Evolutionary conservation across 352 stramenopile species (phyloP), one percentile per base, ranked within the genome.

Genomic region (Phytophthora idaei): DNA sequence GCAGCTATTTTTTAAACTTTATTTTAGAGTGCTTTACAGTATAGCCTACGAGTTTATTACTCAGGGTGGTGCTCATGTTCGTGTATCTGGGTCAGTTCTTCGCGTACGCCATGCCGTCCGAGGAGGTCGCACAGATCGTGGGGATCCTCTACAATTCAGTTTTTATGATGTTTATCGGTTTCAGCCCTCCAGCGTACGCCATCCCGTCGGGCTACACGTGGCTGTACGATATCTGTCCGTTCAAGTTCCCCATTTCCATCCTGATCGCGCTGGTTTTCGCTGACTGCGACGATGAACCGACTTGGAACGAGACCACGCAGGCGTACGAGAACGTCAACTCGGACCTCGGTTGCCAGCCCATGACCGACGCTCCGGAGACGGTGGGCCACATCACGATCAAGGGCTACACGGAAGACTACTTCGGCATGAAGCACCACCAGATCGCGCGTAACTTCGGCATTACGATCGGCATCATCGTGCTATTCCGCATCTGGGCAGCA

Each of bases 31-130:
- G 17, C 17, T 21, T 21, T 21, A 21, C 17, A 21, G 17, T 21
- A 21, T 21, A 21, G 17, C 17, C 17, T 21, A 21, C 17, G 17
- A 21, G 17, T 21, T 21, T 21, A 21, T 21, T 21, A 21, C 17
- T 21, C 17, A 21, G 17, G 17, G 17, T 21, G 17, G 47, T 86
- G 54, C 54, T 83, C 3, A 71, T 80, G 61, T 64, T 77, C 28
- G 62, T 76, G 37, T 87, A 81, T 61, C 53, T 81, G 29, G 51
- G 51, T 41, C 41, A 61, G 36, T 50, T 58, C 51, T 58, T 58
- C 36, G 51, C 51, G 5, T 58, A 48, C 25, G 51, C 51, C 34
- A 48, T 48, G 51, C 51, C 51, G 36, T 48, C 34, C 2, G 51
- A 58, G 25, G 51, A 58, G 15, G 51, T 73, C 4, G 57, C 65